A percentile compares a stretch with the other conserved stretches of the same genome.
These are phyloP conservation scores for Dactylellina parvicollis DNA, from an alignment of 2,329 filamentous ascomycete genomes.

Conservation along the genomic window DNA sequence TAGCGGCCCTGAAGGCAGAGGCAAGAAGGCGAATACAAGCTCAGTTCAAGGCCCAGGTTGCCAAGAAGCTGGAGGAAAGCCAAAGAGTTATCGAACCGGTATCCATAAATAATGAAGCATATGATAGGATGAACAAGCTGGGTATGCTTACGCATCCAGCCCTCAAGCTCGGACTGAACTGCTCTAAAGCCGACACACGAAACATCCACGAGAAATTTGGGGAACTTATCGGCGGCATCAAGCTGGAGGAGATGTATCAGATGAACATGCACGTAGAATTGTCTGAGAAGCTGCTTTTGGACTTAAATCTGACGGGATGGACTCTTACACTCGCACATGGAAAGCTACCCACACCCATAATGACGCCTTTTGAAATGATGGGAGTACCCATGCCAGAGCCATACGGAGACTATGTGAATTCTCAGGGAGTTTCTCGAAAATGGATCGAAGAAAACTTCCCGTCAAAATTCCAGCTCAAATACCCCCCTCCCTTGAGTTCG, in stretches of 20 bases:
- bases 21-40: slow-evolving; percentile 39
- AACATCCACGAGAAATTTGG: slow-evolving; percentile 39
- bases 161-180: slow-evolving; percentile 27
- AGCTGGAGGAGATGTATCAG: slow-evolving; percentile 34
- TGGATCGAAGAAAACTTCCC: background rate
- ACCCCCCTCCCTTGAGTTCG: slow-evolving; percentile 19
- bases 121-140: slow-evolving; percentile 25
- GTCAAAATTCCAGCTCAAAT: background rate
- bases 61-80: slow-evolving; percentile 39
- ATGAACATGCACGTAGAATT: slow-evolving; percentile 27
- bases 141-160: slow-evolving; percentile 35
- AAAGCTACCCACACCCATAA: slow-evolving; percentile 13
- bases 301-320: slow-evolving; percentile 27
- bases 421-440: background rate
- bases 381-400: slow-evolving; percentile 44
- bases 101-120: slow-evolving; percentile 29
- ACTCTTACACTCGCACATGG: slow-evolving; percentile 11
- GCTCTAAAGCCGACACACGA: slow-evolving; percentile 31
- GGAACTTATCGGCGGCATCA: slow-evolving; percentile 26
- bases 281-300: slow-evolving; percentile 31
- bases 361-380: slow-evolving; percentile 37
- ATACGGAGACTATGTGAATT: slow-evolving; percentile 16
- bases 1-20: slow-evolving; percentile 36
- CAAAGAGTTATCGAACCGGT: slow-evolving; percentile 35
- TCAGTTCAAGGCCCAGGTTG: slow-evolving; percentile 50